Evolutionary conservation across 495 filamentous ascomycete species (phyloP).

Genomic region (Podospora tetraspora): DNA sequence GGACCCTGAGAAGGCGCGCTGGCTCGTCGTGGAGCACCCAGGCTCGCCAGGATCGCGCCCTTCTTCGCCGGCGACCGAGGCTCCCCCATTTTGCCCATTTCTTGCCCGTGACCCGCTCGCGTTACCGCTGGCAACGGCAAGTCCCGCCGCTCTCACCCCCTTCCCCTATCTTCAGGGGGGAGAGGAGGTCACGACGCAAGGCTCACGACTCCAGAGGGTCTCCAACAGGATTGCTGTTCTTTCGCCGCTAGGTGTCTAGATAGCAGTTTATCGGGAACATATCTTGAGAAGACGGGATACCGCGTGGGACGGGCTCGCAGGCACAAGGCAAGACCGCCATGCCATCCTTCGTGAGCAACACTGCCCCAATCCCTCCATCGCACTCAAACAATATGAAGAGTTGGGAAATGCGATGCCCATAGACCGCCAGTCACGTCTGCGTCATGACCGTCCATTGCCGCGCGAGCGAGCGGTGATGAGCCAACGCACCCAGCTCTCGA

Average conservation of each 20-base stretch:
- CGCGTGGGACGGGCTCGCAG: background rate
- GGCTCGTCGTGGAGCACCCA: background rate
- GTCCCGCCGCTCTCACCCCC: background rate
- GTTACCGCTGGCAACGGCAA: slow-evolving; percentile 8
- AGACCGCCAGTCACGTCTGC: background rate
- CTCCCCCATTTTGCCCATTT: background rate
- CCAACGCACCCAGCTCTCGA: background rate
- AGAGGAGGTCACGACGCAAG: background rate
- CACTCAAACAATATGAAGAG: background rate
- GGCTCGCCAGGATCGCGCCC: background rate
- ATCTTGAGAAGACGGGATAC: background rate
- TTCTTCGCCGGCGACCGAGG: background rate
- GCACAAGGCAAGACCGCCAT: background rate
- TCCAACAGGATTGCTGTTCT: background rate
- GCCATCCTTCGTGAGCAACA: background rate
- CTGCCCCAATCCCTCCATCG: background rate
- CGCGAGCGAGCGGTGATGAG: background rate
- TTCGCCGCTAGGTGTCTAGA: background rate
- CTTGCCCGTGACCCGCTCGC: background rate
- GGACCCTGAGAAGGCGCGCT: background rate
- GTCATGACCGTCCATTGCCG: background rate
- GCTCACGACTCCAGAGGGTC: background rate
- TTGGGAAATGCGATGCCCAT: background rate
- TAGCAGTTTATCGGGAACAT: background rate
- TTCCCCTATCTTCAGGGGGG: slow-evolving; percentile 1